Conservation (phyloP, 2,329 filamentous ascomycete genomes). For the Ceratocystis smalleyi region DNA sequence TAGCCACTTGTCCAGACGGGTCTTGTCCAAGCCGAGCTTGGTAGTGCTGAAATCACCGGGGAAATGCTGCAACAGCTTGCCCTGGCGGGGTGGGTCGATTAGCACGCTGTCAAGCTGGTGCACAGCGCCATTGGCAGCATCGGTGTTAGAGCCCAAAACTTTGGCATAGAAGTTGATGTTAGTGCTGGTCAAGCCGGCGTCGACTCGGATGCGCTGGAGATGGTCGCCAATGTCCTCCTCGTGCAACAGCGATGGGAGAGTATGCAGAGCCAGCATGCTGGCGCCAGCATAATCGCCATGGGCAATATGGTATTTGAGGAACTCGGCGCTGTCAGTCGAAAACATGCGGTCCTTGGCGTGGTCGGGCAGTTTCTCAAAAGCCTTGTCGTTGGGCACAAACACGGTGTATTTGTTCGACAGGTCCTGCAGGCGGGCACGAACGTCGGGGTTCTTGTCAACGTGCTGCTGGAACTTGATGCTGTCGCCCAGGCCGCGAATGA, state of each 20-base stretch:
- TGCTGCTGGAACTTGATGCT: constrained; percentile 9
- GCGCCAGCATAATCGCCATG: constrained; percentile 50
- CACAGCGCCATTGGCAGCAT: constrained; percentile 58
- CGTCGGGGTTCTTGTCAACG: constrained; percentile 47
- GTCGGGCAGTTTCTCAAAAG: constrained; percentile 49
- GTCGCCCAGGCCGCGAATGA: constrained; percentile 20
- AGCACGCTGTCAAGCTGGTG: constrained; percentile 62
- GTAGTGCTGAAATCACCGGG: constrained; percentile 67
- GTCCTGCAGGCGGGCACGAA: constrained; percentile 59
- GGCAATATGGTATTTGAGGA: constrained; percentile 58
- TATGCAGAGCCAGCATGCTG: constrained; percentile 53
- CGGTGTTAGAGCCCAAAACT: constrained; percentile 52
- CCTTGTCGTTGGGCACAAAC: constrained; percentile 63
- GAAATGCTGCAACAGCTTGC: constrained; percentile 43
- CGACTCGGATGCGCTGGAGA: constrained; percentile 57
- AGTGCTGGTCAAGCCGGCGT: constrained; percentile 46
- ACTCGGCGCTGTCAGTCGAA: constrained; percentile 37
- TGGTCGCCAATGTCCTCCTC: constrained; percentile 44
- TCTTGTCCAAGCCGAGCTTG: constrained; percentile 57
- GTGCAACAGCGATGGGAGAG: constrained; percentile 53
- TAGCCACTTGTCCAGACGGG: constrained; percentile 48
- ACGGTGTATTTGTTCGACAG: constrained; percentile 59
- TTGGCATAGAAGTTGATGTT: constrained; percentile 64
- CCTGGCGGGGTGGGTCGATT: constrained; percentile 54
- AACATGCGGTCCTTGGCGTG: constrained; percentile 41